A percentile compares a stretch with the other conserved stretches of the same genome.
Conservation (phyloP, 768 basidiomycete genomes). For the Filobasidium floriforme region DNA sequence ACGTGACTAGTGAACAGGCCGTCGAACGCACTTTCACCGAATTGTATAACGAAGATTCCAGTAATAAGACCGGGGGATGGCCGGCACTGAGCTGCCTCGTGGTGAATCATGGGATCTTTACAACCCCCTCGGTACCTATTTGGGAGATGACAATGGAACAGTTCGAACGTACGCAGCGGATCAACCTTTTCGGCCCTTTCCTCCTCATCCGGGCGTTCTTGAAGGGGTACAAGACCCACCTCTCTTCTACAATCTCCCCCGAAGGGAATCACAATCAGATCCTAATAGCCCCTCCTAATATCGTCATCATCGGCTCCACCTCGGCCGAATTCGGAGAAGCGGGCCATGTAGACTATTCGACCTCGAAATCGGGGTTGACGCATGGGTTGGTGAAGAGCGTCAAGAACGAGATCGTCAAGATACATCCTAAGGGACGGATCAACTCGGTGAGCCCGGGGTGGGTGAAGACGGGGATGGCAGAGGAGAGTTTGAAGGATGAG, state of each 20-base stretch:
- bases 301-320: constrained; percentile 59
- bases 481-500: constrained; percentile 55
- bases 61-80: too few species aligned
- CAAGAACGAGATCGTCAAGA: constrained; percentile 71
- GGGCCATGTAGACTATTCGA: constrained; percentile 48
- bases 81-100: constrained; percentile 40
- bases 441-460: constrained; percentile 65
- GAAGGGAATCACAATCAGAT: neutral
- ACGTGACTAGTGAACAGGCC: constrained; percentile 56
- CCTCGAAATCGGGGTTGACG: constrained; percentile 24
- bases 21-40: constrained; percentile 52
- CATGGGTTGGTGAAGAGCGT: constrained; percentile 57
- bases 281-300: constrained; percentile 47
- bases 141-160: constrained; percentile 56
- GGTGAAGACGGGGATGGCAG: constrained; percentile 57
- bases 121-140: constrained; percentile 49
- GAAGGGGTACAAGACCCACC: constrained; percentile 19
- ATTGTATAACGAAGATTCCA: too few species aligned
- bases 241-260: neutral
- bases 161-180: constrained; percentile 58
- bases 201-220: constrained; percentile 61
- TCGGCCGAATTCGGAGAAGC: constrained; percentile 68
- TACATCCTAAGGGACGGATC: constrained; percentile 51
- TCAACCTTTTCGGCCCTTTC: constrained; percentile 61
- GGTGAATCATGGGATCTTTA: constrained; percentile 54